Evolutionary conservation across 345 rosid species (phyloP).

Genomic region (Orychophragmus violaceus): DNA sequence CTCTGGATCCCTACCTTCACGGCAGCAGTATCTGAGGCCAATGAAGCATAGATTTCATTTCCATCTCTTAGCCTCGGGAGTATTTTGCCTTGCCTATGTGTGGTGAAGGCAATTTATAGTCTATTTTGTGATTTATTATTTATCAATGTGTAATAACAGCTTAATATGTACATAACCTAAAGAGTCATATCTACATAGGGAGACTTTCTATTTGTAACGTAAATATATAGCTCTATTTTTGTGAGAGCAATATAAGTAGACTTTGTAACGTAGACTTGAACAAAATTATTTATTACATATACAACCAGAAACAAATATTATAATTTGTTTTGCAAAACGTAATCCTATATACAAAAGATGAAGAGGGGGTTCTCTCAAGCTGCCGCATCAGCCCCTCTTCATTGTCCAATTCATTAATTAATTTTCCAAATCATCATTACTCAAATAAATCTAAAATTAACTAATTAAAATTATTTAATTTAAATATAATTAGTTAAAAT

Average conservation of each 20-base stretch:
- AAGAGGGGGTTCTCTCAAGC: no score
- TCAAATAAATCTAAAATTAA: no score
- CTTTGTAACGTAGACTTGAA: neutral
- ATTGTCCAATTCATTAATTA: no score
- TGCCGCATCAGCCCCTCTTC: no score
- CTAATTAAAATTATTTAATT: no score
- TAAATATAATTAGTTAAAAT: no score
- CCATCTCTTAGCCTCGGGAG: neutral
- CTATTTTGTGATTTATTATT: neutral
- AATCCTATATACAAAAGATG: no score
- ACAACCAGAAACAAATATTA: neutral
- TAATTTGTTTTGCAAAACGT: neutral
- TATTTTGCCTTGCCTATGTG: constrained; percentile 7
- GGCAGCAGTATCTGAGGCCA: constrained; percentile 33
- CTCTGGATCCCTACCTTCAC: constrained; percentile 74
- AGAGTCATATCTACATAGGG: neutral
- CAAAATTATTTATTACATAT: neutral
- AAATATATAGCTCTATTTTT: constrained; percentile 3
- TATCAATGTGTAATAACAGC: constrained; percentile 6
- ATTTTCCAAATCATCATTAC: no score
- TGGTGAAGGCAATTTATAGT: constrained; percentile 21
- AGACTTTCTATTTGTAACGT: constrained; percentile 16
- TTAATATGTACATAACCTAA: constrained; percentile 24
- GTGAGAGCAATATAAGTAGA: neutral
- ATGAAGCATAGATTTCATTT: constrained; percentile 2